phyloP scores from a whole-genome alignment of 345 rosid genomes.

The Firmiana major region DNA sequence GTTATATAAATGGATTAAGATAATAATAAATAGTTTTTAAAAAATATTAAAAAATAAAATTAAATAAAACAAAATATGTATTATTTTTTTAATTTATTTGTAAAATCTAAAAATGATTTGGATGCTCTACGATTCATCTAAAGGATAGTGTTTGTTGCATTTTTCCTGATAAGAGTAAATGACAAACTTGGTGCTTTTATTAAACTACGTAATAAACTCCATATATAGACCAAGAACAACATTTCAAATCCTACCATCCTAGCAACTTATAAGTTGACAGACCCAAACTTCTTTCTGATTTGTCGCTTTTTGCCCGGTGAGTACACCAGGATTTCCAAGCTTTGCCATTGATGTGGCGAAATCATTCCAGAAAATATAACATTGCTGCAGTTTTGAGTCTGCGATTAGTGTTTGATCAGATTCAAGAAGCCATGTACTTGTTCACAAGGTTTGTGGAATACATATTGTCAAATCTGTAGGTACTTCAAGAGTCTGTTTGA shows the following conservation, averaged over 20 bases:
- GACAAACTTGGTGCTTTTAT: not conserved
- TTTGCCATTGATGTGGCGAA: slow-evolving; percentile 75
- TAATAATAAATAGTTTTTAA: no score
- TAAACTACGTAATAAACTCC: not conserved
- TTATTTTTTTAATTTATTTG: no score
- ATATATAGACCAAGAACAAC: not conserved
- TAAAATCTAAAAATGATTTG: no score
- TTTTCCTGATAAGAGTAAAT: not conserved
- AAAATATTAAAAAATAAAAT: no score
- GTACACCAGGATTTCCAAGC: slow-evolving; percentile 52
- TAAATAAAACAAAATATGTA: no score
- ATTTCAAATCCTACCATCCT: not conserved
- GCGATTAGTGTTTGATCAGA: slow-evolving; percentile 64
- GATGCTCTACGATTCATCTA: not conserved
- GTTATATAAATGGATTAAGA: no score
- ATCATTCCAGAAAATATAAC: slow-evolving; percentile 46
- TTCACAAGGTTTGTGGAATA: slow-evolving; percentile 54
- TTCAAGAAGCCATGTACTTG: slow-evolving; percentile 55
- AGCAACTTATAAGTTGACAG: slow-evolving; percentile 37
- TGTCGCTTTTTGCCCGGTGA: slow-evolving; percentile 60
- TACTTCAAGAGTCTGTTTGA: slow-evolving; percentile 50
- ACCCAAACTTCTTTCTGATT: slow-evolving; percentile 61
- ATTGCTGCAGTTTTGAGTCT: slow-evolving; percentile 47
- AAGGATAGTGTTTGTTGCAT: not conserved
- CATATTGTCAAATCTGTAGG: slow-evolving; percentile 57